These are phyloP conservation scores for Chlorella sp. DNA, from an alignment of 139 green algal species.

Conservation along the genomic window DNA sequence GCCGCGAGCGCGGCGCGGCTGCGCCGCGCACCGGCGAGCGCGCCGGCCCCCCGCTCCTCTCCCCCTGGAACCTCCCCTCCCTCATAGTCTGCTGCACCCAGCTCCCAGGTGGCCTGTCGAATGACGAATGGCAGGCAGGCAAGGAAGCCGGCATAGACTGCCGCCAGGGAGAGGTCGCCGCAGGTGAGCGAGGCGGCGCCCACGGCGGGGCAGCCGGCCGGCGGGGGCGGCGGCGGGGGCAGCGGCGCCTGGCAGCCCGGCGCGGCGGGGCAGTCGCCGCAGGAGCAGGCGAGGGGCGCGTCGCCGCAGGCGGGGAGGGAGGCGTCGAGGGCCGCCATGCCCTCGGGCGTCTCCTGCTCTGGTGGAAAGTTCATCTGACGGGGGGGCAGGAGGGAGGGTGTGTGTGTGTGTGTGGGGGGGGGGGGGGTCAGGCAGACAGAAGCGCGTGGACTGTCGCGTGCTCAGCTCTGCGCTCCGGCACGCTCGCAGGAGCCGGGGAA, in stretches of 20 bases:
- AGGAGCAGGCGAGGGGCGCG: slow-evolving; percentile 78
- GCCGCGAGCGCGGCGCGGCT: too few species aligned
- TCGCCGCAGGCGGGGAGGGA: slow-evolving; percentile 68
- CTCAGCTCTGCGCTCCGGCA: too few species aligned
- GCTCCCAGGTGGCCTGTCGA: background rate
- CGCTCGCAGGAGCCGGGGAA: too few species aligned
- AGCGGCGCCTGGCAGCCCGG: slow-evolving; percentile 55
- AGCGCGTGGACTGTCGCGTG: too few species aligned
- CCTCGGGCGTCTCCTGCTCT: slow-evolving; percentile 28
- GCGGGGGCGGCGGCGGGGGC: slow-evolving; percentile 40
- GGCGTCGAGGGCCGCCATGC: slow-evolving; percentile 53
- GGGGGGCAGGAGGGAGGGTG: background rate
- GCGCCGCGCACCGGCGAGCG: background rate
- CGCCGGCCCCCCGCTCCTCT: background rate
- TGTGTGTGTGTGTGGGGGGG: background rate
- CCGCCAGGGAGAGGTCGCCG: slow-evolving; percentile 60
- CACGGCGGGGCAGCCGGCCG: slow-evolving; percentile 48
- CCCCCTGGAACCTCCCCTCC: background rate
- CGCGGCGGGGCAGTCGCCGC: slow-evolving; percentile 83
- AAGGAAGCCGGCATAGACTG: slow-evolving; percentile 48
- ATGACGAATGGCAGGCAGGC: slow-evolving; percentile 33
- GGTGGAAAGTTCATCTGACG: slow-evolving; percentile 71
- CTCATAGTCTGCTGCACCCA: too few species aligned
- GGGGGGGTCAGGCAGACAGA: background rate
- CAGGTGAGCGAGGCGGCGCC: slow-evolving; percentile 53